Conservation (phyloP, 331 rosid species). For the Quercus tomentella region DNA sequence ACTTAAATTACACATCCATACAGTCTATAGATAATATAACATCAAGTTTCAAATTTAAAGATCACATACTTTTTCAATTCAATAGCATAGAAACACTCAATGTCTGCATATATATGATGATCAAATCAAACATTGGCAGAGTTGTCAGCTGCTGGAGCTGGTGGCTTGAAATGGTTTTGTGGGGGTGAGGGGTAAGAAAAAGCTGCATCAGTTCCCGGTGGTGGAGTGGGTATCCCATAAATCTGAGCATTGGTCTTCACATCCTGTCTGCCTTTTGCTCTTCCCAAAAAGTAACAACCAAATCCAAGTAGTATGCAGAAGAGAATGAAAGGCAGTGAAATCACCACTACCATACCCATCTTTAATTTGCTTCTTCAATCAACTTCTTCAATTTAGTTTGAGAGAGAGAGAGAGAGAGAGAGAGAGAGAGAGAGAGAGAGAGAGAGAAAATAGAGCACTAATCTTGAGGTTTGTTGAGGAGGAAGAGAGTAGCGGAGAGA, state of each 20-base stretch:
- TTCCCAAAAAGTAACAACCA: conserved; percentile 84
- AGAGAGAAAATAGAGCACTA: no score
- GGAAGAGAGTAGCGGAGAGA: no score
- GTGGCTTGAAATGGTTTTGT: conserved; percentile 40
- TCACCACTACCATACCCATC: conserved; percentile 91
- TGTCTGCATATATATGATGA: background rate
- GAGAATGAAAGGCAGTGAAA: conserved; percentile 75
- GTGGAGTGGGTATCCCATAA: conserved; percentile 74
- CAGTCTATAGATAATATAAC: background rate
- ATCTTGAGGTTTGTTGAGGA: no score
- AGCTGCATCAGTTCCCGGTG: conserved; percentile 37
- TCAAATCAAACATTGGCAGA: conserved; percentile 39
- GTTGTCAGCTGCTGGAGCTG: background rate
- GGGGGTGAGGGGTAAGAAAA: conserved; percentile 26
- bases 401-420: no score
- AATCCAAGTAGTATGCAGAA: conserved; percentile 67
- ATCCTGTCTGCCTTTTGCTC: conserved; percentile 63
- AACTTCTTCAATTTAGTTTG: no score
- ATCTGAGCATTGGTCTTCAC: conserved; percentile 53
- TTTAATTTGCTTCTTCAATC: background rate
- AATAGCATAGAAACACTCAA: background rate
- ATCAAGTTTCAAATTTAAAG: background rate
- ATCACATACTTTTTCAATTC: background rate
- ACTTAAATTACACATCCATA: background rate
- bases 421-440: no score